Evolutionary conservation across 805 yeast genomes (phyloP).

Genomic region (Monosporozyma servazzii): DNA sequence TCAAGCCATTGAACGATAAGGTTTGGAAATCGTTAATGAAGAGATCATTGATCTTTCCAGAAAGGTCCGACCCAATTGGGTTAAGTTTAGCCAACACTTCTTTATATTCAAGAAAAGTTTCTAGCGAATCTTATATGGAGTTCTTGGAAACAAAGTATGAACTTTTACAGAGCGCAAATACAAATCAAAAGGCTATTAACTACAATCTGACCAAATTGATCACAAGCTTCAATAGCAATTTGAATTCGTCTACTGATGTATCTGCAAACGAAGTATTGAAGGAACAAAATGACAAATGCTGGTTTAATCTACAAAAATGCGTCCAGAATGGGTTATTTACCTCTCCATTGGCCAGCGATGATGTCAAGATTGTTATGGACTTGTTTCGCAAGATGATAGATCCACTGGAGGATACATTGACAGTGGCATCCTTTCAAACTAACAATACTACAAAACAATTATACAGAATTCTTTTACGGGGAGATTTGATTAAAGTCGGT

Average conservation of each 20-base stretch:
- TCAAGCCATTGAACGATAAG: slow-evolving; percentile 2
- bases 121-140: slow-evolving; percentile 7
- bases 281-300: neutral
- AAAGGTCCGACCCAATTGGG: slow-evolving; percentile 28
- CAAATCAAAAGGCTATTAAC: slow-evolving; percentile 15
- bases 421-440: neutral
- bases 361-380: neutral
- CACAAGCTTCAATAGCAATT: neutral
- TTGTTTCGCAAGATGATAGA: neutral
- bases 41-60: slow-evolving; percentile 23
- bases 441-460: neutral
- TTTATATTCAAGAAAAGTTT: slow-evolving; percentile 10
- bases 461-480: neutral
- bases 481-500: neutral
- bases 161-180: slow-evolving; percentile 1
- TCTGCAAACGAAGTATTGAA: neutral
- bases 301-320: neutral
- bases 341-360: neutral
- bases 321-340: neutral
- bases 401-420: neutral
- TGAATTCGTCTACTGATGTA: neutral
- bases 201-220: slow-evolving; percentile 11
- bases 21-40: slow-evolving; percentile 16
- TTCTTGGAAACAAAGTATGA: slow-evolving; percentile 7
- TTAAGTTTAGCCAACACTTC: slow-evolving; percentile 16